A percentile compares a stretch with the other conserved stretches of the same genome.
Conservation (phyloP, 2,329 filamentous ascomycete genomes). For the Macrophomina phaseolina region DNA sequence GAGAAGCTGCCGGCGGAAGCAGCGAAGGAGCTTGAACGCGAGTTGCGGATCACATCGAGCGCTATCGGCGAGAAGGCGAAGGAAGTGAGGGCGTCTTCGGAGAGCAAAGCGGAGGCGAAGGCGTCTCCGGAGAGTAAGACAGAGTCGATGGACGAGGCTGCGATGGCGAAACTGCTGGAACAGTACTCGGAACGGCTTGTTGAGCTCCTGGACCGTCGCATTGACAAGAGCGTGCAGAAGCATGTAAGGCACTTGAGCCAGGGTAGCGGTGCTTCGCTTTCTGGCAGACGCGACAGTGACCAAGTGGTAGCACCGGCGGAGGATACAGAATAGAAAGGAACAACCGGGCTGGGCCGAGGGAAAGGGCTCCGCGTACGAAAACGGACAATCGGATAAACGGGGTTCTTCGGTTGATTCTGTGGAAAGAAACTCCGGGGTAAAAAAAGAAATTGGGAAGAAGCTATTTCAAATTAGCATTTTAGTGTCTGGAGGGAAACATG, state of each 20-base stretch:
- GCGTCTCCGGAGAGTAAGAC: background rate
- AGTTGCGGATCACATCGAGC: conserved; percentile 57
- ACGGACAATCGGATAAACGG: conserved; percentile 18
- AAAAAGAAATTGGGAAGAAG: background rate
- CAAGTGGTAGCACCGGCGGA: background rate
- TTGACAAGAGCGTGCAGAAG: conserved; percentile 52
- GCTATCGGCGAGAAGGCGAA: conserved; percentile 50
- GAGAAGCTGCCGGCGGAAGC: conserved; percentile 54
- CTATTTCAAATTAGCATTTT: background rate
- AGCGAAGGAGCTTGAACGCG: conserved; percentile 62
- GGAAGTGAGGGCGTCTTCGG: background rate
- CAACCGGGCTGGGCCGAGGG: background rate
- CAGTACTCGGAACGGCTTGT: conserved; percentile 77
- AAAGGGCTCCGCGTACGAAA: background rate
- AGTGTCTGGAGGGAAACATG: background rate
- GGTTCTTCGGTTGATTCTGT: background rate
- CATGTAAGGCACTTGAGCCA: conserved; percentile 41
- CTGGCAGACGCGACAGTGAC: conserved; percentile 8
- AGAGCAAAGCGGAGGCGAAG: background rate
- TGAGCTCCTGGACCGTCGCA: conserved; percentile 73
- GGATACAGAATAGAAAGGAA: background rate
- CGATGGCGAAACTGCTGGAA: conserved; percentile 66
- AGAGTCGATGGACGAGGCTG: conserved; percentile 46
- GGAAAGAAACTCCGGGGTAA: background rate
- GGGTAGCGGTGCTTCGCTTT: conserved; percentile 32